These are phyloP conservation scores for Scolecobasidium constrictum DNA, from an alignment of 2,329 filamentous ascomycete genomes.

Conservation along the genomic window DNA sequence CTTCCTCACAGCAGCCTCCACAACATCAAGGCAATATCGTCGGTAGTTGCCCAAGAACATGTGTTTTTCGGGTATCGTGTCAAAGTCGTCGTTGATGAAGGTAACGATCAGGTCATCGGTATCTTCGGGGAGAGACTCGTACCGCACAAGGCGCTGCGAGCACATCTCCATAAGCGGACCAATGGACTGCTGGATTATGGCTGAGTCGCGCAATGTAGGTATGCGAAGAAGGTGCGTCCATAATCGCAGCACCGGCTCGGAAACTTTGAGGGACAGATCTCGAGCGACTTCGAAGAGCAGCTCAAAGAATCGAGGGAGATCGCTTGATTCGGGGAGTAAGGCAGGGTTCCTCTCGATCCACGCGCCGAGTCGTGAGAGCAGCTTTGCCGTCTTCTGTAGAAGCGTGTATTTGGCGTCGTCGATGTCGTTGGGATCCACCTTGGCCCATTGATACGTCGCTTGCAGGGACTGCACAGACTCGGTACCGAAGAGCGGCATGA, in stretches of 20 bases:
- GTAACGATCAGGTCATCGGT: slow-evolving; percentile 67
- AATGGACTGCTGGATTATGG: slow-evolving; percentile 50
- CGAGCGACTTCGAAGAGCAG: slow-evolving; percentile 71
- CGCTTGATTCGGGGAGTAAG: slow-evolving; percentile 51
- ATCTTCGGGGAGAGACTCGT: slow-evolving; percentile 76
- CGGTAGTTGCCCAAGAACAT: slow-evolving; percentile 94
- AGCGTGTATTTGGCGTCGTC: slow-evolving; percentile 88
- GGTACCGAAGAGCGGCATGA: slow-evolving; percentile 68
- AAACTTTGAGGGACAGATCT: slow-evolving; percentile 80
- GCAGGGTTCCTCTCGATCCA: slow-evolving; percentile 71
- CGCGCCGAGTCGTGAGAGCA: slow-evolving; percentile 74
- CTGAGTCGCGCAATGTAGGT: slow-evolving; percentile 55
- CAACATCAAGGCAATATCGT: slow-evolving; percentile 75
- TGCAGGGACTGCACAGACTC: slow-evolving; percentile 60
- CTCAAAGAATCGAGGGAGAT: slow-evolving; percentile 65
- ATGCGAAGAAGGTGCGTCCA: slow-evolving; percentile 78
- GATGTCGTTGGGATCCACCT: slow-evolving; percentile 68
- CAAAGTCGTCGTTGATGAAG: slow-evolving; percentile 86
- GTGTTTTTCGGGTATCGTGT: slow-evolving; percentile 86
- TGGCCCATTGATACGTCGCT: slow-evolving; percentile 68
- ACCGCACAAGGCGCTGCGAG: slow-evolving; percentile 72
- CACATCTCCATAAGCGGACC: slow-evolving; percentile 72
- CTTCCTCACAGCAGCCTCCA: slow-evolving; percentile 75
- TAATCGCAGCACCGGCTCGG: slow-evolving; percentile 81
- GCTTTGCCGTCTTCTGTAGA: slow-evolving; percentile 89